Evolutionary conservation across 352 stramenopile species (phyloP), one percentile per base, ranked within the genome.

Genomic region (Globisporangium barbulae): DNA sequence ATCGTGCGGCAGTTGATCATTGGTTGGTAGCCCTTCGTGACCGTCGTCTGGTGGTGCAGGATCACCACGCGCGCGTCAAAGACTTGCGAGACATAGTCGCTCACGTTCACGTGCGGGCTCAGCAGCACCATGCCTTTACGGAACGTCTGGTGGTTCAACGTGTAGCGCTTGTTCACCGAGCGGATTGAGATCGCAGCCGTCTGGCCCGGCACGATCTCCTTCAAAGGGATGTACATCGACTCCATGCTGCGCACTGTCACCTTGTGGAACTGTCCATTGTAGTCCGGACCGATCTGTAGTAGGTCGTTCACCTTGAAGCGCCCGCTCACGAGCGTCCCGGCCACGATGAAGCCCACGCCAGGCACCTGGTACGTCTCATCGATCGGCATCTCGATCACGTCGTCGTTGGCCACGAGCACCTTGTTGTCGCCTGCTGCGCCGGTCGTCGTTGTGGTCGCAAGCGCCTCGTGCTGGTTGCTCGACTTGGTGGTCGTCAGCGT

Each of bases 31-130:
- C 93, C 93, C 7, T 88, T 70, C 3, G 83, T 85, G 49, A 98
- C 91, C 0, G 94, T 98, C n/a, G 94, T 98, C 59, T 97, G 91
- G 78, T 98, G 94, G 79, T 98, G 94, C 35, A 98, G 68, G 64
- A 98, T 97, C 41, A 98, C 86, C 19, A 98, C 90, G 31, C 93
- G 88, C 25, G 94, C 94, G 53, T 98, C 89, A 67, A 98, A 98
- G 57, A 93, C 71, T 31, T 78, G 73, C 39, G 85, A 94, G 1
- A 93, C 80, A 72, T 92, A 93, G 55, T 91, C 74, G 44, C 52
- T 70, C 31, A 90, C 72, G 53, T 93, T 83, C 41, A 96, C 85
- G 25, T 94, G 75, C 22, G 77, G 83, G 48, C 86, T 92, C 37
- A 98, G 62, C 31, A 96, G 72, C 47, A 98, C 77, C 93, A 98